Evolutionary conservation across 2,329 filamentous ascomycete genomes (phyloP), one percentile per base, ranked within the genome.

Genomic region (Phoma herbarum): DNA sequence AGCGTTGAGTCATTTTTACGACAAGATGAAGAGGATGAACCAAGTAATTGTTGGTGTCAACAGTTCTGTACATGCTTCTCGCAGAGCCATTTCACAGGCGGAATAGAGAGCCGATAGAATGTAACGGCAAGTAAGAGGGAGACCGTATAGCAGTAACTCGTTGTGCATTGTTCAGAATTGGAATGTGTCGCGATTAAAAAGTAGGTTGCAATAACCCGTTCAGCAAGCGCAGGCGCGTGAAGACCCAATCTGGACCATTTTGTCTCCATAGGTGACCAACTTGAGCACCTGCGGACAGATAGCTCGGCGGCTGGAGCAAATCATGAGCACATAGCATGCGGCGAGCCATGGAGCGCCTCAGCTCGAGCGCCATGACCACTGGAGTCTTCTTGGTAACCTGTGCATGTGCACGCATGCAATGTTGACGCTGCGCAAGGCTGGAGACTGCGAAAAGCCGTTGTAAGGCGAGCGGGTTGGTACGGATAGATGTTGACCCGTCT

Each of bases 141-240:
- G 25, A 47, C 14, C n/a, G 16, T n/a, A 42, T 33, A 42, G 22
- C 6, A 20, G 35, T 47, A 42, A n/a, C n/a, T 35, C 48, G 11
- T 28, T 52, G 54, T 57, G 48, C 54, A 18, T 33, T 35, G 16
- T 43, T 52, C 35, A 29, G 54, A 57, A 57, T 52, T 42, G 23
- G 37, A 42, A 39, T 12, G n/a, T 37, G 48, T 47, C 43, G 48
- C 42, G 43, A 42, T 39, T 57, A 31, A 57, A 39, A 16, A 14
- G 31, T 22, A 46, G 11, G 16, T 31, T 14, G 26, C 42, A 22
- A 26, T 23, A 33, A 12, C n/a, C 11, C 31, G 23, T 22, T 18
- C 45, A 45, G 53, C 25, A 41, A 41, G 26, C 33, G 20, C 31
- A 49, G 29, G n/a, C 23, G 53, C 23, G 14, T 41, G 18, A 46